Conservation (phyloP, 2,329 filamentous ascomycete genomes). For the Nemania serpens region DNA sequence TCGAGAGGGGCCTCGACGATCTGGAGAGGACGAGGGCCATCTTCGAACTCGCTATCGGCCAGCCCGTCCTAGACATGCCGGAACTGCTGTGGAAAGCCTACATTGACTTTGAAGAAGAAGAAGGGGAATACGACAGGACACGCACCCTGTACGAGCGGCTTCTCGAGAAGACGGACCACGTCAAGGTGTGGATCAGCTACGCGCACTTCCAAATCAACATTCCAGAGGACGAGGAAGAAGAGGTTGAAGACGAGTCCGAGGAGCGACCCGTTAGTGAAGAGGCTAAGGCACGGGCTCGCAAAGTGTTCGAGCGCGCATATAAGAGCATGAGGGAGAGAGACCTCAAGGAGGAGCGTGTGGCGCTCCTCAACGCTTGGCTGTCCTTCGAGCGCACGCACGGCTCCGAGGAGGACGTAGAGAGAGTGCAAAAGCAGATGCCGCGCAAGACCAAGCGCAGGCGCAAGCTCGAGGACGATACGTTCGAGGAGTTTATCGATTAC, state of each 20-base stretch:
- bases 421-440: slow-evolving; percentile 92
- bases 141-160: slow-evolving; percentile 86
- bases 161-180: slow-evolving; percentile 92
- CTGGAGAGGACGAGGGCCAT: slow-evolving; percentile 86
- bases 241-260: slow-evolving; percentile 63
- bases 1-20: slow-evolving; percentile 91
- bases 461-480: slow-evolving; percentile 87
- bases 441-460: slow-evolving; percentile 89
- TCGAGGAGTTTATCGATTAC: slow-evolving; percentile 97
- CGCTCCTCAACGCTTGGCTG: slow-evolving; percentile 89
- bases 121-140: slow-evolving; percentile 85
- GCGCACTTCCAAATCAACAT: slow-evolving; percentile 98
- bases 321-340: slow-evolving; percentile 86
- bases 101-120: slow-evolving; percentile 97
- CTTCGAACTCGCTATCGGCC: slow-evolving; percentile 85
- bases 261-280: slow-evolving; percentile 77
- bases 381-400: slow-evolving; percentile 90
- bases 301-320: slow-evolving; percentile 84
- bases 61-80: slow-evolving; percentile 90
- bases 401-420: slow-evolving; percentile 72
- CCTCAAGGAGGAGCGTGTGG: slow-evolving; percentile 91
- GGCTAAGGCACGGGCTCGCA: slow-evolving; percentile 80
- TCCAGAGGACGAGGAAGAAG: slow-evolving; percentile 71
- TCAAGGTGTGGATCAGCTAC: slow-evolving; percentile 99
- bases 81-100: slow-evolving; percentile 97